Conservation (phyloP, 202 grass and related monocot species). For the Hordeum pubiflorum region DNA sequence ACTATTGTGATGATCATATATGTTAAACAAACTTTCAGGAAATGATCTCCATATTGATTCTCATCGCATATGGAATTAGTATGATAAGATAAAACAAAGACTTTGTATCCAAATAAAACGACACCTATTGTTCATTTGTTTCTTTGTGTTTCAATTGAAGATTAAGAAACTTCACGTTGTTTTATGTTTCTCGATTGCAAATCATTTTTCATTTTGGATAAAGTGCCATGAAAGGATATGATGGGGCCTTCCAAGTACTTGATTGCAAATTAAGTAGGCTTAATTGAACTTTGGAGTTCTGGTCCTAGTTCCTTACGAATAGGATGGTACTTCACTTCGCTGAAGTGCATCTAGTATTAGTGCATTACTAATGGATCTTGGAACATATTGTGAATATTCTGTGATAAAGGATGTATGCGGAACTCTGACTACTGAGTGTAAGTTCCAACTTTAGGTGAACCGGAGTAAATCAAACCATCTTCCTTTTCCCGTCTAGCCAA, state of each 20-base stretch:
- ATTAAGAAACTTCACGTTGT: background rate
- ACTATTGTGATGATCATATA: background rate
- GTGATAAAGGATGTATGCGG: background rate
- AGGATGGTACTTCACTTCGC: slow-evolving; percentile 1
- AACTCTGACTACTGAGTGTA: background rate
- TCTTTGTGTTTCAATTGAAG: background rate
- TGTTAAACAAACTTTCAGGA: background rate
- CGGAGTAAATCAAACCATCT: background rate
- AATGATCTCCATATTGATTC: background rate
- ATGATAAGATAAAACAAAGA: background rate
- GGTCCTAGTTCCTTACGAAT: background rate
- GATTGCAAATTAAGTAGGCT: background rate
- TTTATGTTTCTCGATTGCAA: background rate
- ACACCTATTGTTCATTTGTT: background rate
- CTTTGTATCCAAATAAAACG: slow-evolving; percentile 16
- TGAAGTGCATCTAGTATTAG: background rate
- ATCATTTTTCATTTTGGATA: background rate
- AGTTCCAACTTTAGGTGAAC: background rate
- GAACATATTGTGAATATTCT: slow-evolving; percentile 1
- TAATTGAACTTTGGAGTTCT: background rate
- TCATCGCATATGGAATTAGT: background rate
- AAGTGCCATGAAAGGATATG: background rate
- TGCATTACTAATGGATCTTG: background rate
- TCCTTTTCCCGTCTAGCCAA: background rate
- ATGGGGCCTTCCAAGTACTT: background rate